Conservation (phyloP, 225 moss, liverwort and hornwort species). For the Pleurozium schreberi region DNA sequence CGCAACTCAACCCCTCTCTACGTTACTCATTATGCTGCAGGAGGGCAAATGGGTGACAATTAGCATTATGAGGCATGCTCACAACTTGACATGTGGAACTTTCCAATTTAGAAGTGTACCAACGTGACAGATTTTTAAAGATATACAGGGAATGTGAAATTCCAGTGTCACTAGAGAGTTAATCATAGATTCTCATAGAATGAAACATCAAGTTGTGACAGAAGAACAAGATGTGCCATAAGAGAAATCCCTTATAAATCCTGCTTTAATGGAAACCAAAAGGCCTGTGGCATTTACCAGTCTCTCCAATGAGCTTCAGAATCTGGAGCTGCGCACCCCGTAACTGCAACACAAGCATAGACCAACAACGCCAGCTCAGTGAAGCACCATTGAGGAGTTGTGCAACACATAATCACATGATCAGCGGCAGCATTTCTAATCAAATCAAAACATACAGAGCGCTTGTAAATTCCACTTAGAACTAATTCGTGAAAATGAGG, state of each 20-base stretch:
- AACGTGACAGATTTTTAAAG: neutral
- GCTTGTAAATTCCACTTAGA: neutral
- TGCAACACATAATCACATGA: neutral
- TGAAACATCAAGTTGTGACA: neutral
- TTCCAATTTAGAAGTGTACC: neutral
- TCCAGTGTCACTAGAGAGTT: neutral
- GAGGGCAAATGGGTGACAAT: neutral
- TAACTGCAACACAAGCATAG: neutral
- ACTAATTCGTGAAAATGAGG: neutral
- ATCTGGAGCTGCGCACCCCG: no score
- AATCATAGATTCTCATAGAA: neutral
- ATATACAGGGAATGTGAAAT: neutral
- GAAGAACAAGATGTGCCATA: neutral
- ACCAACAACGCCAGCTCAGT: neutral
- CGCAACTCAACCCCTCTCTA: neutral
- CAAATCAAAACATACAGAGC: neutral
- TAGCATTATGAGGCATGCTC: neutral
- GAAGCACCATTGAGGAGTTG: neutral
- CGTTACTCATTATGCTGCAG: no score
- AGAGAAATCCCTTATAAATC: neutral
- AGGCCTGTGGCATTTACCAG: slow-evolving; percentile 3
- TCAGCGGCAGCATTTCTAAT: neutral
- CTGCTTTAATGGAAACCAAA: neutral
- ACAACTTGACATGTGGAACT: neutral
- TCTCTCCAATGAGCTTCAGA: slow-evolving; percentile 14